Base-by-base conservation (phyloP, 495 filamentous ascomycete genomes). In the Ascobolus immersus region DNA sequence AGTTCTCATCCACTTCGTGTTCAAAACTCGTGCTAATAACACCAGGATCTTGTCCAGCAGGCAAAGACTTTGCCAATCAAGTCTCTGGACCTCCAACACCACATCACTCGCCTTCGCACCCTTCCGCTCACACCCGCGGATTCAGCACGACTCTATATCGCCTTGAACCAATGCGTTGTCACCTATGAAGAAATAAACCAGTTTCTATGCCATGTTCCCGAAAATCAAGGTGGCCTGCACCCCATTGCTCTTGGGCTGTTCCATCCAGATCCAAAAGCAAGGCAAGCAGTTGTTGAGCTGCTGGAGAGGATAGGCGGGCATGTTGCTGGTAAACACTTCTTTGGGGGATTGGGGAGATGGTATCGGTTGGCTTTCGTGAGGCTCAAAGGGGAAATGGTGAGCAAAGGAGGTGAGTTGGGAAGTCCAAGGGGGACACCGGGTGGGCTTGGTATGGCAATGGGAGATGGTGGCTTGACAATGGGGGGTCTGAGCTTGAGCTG, bases 171-270 rank as follows among this genome's bases (percentile, higher is more conserved):
- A 29, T 64, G 71, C 21, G 71, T 90, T 11, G 65, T 69, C 42
- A 71, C 71, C 27, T 90, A 92, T 52, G 76, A 78, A 40, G 78
- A 80, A 35, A 79, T 92, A 36, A 80, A 76, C 46, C 72, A 92
- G 43, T 60, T 92, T n/a, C 60, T 93, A 17, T 73, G 67, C 11
- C 73, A 82, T 17, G 70, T 81, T 3, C 80, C 81, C 5, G 80
- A 90, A 56, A 75, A 67, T 28, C 75, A 84, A 40, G 76, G 74
- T 1, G 86, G 86, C 1, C 60, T 99, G 14, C 94, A 94, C 54
- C 91, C 91, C 42, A 52, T 99, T 21, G 73, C 71, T 24, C 65
- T 94, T 37, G 86, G 86, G 3, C 60, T 99, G n/a, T 92, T 93
- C 49, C 86, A 99, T 57, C 77, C 77, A 23, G 64, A 77, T 36